Percentiles rank a stretch among this genome's conserved stretches.
Evolutionary conservation across 2,329 filamentous ascomycete genomes (phyloP).

Genomic region (Calonectria multiphialidica): DNA sequence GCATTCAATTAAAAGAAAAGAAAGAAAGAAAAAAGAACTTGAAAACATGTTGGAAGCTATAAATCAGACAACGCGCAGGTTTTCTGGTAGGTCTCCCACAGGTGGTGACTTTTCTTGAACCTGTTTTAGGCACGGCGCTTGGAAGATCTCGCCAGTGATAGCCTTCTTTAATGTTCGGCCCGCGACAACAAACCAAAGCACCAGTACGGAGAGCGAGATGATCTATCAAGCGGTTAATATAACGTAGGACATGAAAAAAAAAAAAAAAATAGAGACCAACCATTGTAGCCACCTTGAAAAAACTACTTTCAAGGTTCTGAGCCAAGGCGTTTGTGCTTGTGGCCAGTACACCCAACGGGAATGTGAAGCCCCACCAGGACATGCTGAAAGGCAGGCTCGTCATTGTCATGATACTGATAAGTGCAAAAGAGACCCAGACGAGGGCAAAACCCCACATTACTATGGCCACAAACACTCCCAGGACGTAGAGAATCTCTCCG

Average conservation of each 20-base stretch:
- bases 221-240: constrained; percentile 46
- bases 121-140: constrained; percentile 57
- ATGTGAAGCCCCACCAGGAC: constrained; percentile 63
- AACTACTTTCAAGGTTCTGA: constrained; percentile 54
- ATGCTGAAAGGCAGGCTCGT: constrained; percentile 59
- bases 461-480: constrained; percentile 62
- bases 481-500: constrained; percentile 65
- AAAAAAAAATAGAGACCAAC: constrained; percentile 31
- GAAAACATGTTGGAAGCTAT: too few relatives aligned
- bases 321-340: constrained; percentile 56
- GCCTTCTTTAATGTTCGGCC: constrained; percentile 52
- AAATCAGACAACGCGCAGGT: too few relatives aligned
- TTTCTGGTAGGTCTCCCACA: constrained; percentile 18
- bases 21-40: too few relatives aligned
- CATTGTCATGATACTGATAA: constrained; percentile 55
- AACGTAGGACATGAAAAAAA: background rate
- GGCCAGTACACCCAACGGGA: constrained; percentile 59
- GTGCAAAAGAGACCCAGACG: constrained; percentile 57
- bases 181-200: constrained; percentile 58
- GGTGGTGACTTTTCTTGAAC: constrained; percentile 48
- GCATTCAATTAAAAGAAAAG: too few relatives aligned
- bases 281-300: constrained; percentile 57
- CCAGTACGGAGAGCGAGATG: constrained; percentile 54
- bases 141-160: constrained; percentile 57
- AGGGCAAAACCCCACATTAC: constrained; percentile 60